phyloP scores from a whole-genome alignment of 495 filamentous ascomycete genomes.

The Chlorociboria aeruginascens region DNA sequence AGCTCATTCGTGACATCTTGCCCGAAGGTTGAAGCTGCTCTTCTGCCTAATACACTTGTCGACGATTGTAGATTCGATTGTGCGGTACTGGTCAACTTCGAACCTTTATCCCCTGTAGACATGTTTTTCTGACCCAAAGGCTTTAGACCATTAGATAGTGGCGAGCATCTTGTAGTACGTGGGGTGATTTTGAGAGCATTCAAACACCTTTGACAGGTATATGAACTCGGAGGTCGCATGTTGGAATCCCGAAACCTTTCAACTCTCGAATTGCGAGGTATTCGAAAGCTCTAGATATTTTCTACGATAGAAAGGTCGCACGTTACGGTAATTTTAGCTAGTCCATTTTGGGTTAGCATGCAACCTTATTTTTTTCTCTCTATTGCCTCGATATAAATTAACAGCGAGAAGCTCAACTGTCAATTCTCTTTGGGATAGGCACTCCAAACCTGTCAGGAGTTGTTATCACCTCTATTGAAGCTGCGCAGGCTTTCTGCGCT shows the following conservation, averaged over 20 bases:
- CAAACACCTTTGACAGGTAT: slow-evolving; percentile 18
- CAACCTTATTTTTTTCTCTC: neutral
- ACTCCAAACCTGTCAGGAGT: neutral
- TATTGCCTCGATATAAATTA: neutral
- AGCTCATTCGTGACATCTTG: slow-evolving; percentile 14
- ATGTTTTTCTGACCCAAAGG: slow-evolving; percentile 1
- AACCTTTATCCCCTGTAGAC: neutral
- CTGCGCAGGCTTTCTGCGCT: slow-evolving; percentile 43
- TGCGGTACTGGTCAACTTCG: neutral
- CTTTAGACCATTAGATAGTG: slow-evolving; percentile 2
- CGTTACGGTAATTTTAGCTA: neutral
- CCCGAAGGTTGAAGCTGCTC: slow-evolving; percentile 8
- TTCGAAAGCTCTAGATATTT: neutral
- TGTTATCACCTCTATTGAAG: slow-evolving; percentile 10
- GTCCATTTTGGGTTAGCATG: too few relatives aligned
- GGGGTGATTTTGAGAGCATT: slow-evolving; percentile 7
- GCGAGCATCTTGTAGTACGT: neutral
- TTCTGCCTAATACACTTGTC: slow-evolving; percentile 6
- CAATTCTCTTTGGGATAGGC: slow-evolving; percentile 2
- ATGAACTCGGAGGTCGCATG: slow-evolving; percentile 13
- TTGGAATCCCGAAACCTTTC: neutral
- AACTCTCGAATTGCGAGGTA: neutral
- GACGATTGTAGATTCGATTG: neutral
- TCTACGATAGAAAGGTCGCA: neutral
- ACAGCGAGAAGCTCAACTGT: slow-evolving; percentile 13